Conservation (phyloP, 495 filamentous ascomycete species). For the Penicillium ucsense region DNA sequence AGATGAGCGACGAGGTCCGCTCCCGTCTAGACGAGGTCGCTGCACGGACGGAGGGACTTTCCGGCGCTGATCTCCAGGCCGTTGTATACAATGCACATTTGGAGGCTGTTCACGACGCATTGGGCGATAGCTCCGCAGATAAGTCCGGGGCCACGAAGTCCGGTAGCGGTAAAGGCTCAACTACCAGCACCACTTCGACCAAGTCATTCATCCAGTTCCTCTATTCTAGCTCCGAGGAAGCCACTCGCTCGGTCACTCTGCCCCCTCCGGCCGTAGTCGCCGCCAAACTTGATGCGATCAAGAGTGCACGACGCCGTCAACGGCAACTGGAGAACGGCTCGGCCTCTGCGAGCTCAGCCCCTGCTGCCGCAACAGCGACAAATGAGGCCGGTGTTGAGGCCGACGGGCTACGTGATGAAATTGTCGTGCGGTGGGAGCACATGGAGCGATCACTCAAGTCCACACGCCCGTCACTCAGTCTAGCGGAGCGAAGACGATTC, state of each 20-base stretch:
- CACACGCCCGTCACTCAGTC: conserved; percentile 78
- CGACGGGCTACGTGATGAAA: conserved; percentile 48
- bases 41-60: conserved; percentile 75
- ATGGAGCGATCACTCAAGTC: conserved; percentile 62
- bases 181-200: conserved; percentile 24
- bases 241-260: conserved; percentile 34
- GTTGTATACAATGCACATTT: conserved; percentile 93
- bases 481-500: conserved; percentile 62
- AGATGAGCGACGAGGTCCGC: conserved; percentile 50
- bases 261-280: conserved; percentile 61
- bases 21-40: conserved; percentile 55
- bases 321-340: conserved; percentile 41
- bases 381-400: conserved; percentile 19
- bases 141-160: conserved; percentile 25
- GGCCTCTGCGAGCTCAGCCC: conserved; percentile 7
- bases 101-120: conserved; percentile 88
- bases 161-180: conserved; percentile 16
- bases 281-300: conserved; percentile 65
- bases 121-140: conserved; percentile 49
- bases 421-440: conserved; percentile 81
- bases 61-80: conserved; percentile 89
- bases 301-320: conserved; percentile 52
- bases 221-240: conserved; percentile 53
- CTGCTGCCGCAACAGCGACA: conserved; percentile 9
- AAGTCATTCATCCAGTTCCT: conserved; percentile 69